Percentiles rank a stretch among this genome's conserved stretches.
Evolutionary conservation across 305 asterid species (phyloP).

Genomic region (Fraxinus platypoda): DNA sequence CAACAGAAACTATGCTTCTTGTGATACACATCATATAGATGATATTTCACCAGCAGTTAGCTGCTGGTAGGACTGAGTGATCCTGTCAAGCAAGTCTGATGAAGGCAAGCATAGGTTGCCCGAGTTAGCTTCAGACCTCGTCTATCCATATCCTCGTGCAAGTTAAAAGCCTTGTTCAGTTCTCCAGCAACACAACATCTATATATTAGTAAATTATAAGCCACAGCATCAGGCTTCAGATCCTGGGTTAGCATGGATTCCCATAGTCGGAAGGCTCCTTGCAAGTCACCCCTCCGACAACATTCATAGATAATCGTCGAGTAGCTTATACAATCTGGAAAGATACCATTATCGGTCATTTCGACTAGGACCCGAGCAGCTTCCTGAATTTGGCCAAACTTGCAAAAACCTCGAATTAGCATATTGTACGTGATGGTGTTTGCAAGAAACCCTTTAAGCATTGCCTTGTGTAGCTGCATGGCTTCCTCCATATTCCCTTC

Average conservation of each 20-base stretch:
- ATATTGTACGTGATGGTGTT: conserved; percentile 71
- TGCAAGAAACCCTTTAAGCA: conserved; percentile 52
- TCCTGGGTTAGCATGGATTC: conserved; percentile 57
- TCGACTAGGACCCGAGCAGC: conserved; percentile 50
- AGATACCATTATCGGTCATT: conserved; percentile 52
- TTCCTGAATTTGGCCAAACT: conserved; percentile 52
- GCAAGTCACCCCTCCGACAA: conserved; percentile 66
- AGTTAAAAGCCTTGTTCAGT: conserved; percentile 52
- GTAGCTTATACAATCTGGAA: conserved; percentile 77
- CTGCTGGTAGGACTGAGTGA: conserved; percentile 3
- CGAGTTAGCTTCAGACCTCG: conserved; percentile 60
- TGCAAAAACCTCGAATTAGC: conserved; percentile 74
- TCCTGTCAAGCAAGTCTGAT: conserved; percentile 9
- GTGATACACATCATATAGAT: neutral
- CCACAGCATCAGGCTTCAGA: conserved; percentile 71
- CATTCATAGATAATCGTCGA: conserved; percentile 58
- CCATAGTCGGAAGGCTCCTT: conserved; percentile 64
- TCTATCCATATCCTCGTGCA: conserved; percentile 59
- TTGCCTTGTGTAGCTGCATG: conserved; percentile 47
- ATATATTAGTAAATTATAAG: conserved; percentile 63
- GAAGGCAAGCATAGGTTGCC: conserved; percentile 44
- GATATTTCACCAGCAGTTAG: neutral
- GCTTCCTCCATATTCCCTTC: conserved; percentile 71
- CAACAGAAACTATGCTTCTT: neutral
- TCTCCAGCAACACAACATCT: conserved; percentile 68